Evolutionary conservation across 169 alveolate species (phyloP).

Genomic region (Plasmodium berghei): DNA sequence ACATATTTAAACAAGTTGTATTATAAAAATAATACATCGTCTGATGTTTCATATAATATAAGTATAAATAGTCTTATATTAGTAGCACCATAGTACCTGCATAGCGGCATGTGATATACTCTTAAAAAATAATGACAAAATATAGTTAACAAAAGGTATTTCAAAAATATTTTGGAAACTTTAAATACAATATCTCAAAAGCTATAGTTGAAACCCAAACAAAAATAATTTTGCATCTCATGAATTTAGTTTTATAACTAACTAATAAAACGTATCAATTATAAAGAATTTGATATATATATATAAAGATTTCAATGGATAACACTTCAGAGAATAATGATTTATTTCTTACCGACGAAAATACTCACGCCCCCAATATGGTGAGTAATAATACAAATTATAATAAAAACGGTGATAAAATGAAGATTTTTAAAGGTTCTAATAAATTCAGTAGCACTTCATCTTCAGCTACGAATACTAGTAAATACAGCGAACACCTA

Average conservation of each 20-base stretch:
- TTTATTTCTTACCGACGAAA: constrained; percentile 42
- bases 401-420: constrained; percentile 19
- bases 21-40: constrained; percentile 25
- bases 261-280: background rate
- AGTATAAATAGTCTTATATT: constrained; percentile 25
- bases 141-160: constrained; percentile 28
- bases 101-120: background rate
- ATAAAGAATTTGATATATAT: constrained; percentile 19
- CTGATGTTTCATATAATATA: background rate
- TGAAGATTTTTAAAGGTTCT: background rate
- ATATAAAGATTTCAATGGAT: constrained; percentile 29
- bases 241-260: constrained; percentile 6
- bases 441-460: constrained; percentile 2
- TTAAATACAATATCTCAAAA: constrained; percentile 58
- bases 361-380: constrained; percentile 3
- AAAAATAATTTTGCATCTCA: constrained; percentile 18
- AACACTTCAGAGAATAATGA: constrained; percentile 37
- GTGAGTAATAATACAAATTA: constrained; percentile 3
- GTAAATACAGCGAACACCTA: background rate
- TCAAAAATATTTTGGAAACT: constrained; percentile 39
- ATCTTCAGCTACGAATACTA: background rate
- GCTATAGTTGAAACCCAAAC: constrained; percentile 39
- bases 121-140: constrained; percentile 26
- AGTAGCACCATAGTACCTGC: too few species aligned
- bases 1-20: constrained; percentile 18